A percentile compares a stretch with the other conserved stretches of the same genome.
phyloP scores from a whole-genome alignment of 805 yeast species.

The Cyberlindnera nakhonratchasimensis region DNA sequence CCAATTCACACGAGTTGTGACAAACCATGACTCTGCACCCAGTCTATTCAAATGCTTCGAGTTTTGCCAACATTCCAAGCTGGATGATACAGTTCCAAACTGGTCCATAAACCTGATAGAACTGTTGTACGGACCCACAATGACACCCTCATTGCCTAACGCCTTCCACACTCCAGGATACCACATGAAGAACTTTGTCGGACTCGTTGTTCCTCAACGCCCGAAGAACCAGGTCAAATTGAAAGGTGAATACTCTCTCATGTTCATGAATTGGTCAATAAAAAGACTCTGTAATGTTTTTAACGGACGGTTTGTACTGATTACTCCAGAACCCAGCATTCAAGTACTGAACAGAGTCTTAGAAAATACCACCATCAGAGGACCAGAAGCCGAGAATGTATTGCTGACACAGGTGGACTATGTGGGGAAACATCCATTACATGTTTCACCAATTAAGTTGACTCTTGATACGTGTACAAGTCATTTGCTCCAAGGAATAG shows the following conservation, averaged over 20 bases:
- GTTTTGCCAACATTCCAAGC: neutral
- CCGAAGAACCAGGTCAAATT: neutral
- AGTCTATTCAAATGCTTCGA: slow-evolving; percentile 1
- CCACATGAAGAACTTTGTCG: slow-evolving; percentile 8
- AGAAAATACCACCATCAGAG: slow-evolving; percentile 8
- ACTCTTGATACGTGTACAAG: slow-evolving; percentile 1
- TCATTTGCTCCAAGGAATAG: slow-evolving; percentile 1
- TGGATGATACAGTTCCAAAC: slow-evolving; percentile 2
- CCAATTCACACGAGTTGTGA: slow-evolving; percentile 6
- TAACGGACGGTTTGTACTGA: slow-evolving; percentile 6
- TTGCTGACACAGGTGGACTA: slow-evolving; percentile 3
- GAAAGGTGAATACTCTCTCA: slow-evolving; percentile 1
- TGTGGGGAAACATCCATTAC: slow-evolving; percentile 1
- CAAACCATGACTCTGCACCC: slow-evolving; percentile 3
- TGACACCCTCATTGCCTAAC: slow-evolving; percentile 3
- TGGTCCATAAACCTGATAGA: slow-evolving; percentile 12
- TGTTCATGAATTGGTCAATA: slow-evolving; percentile 6
- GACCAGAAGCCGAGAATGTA: slow-evolving; percentile 1
- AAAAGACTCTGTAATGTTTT: slow-evolving; percentile 4
- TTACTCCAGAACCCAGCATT: slow-evolving; percentile 8
- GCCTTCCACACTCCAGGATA: neutral
- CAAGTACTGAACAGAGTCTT: slow-evolving; percentile 4
- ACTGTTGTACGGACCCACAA: slow-evolving; percentile 1
- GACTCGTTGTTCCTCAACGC: neutral
- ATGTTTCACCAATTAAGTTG: slow-evolving; percentile 1